Conservation (phyloP, 2,329 filamentous ascomycete genomes). For the Epichloe sibirici region DNA sequence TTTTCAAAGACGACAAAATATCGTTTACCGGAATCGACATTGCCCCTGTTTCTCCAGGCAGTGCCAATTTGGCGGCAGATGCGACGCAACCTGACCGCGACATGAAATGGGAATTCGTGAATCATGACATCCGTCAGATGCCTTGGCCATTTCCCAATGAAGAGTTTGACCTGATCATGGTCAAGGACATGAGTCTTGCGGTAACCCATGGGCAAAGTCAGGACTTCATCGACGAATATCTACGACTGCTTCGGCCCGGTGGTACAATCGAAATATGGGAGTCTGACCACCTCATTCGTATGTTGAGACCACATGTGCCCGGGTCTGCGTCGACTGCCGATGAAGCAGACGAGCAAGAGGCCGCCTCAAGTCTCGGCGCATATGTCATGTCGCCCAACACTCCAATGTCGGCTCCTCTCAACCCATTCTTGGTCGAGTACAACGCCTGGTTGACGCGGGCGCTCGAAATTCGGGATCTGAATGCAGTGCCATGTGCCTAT, state of each 20-base stretch:
- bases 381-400: constrained; percentile 77
- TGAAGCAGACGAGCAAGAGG: constrained; percentile 44
- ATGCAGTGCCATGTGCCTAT: constrained; percentile 64
- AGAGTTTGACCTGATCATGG: constrained; percentile 79
- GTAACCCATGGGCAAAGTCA: constrained; percentile 48
- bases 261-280: constrained; percentile 85
- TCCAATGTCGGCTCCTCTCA: constrained; percentile 67
- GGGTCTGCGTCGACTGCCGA: constrained; percentile 25
- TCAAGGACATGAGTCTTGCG: constrained; percentile 67
- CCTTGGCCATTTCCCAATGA: constrained; percentile 69
- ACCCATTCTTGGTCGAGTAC: constrained; percentile 71
- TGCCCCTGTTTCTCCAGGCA: constrained; percentile 50
- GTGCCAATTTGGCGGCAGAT: constrained; percentile 17
- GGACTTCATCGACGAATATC: constrained; percentile 52
- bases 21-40: constrained; percentile 77
- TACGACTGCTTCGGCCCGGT: constrained; percentile 64
- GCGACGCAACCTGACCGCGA: constrained; percentile 49
- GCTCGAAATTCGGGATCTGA: constrained; percentile 58
- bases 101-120: constrained; percentile 79
- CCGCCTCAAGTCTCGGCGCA: constrained; percentile 59
- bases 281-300: constrained; percentile 71
- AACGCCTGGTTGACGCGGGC: constrained; percentile 72
- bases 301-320: constrained; percentile 66
- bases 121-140: constrained; percentile 66
- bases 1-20: constrained; percentile 45